These are phyloP conservation scores for Canavalia gladiata DNA, from an alignment of 306 rosid genomes.

Conservation along the genomic window DNA sequence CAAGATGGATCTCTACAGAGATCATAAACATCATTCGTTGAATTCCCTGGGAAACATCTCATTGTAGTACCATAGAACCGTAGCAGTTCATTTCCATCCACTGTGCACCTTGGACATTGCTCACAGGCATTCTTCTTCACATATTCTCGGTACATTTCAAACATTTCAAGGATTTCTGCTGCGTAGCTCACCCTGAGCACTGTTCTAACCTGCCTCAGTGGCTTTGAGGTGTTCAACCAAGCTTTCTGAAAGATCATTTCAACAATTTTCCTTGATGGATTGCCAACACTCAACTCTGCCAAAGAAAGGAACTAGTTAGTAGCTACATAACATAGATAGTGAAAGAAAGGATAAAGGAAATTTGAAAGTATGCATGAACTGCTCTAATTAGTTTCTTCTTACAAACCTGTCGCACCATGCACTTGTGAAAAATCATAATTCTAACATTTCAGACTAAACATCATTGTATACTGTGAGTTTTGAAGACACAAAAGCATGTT, in stretches of 20 bases:
- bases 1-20: constrained; percentile 63
- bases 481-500: not conserved
- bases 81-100: constrained; percentile 77
- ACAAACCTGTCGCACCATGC: too few relatives aligned
- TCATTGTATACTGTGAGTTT: not conserved
- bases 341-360: constrained; percentile 18
- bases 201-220: constrained; percentile 57
- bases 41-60: constrained; percentile 59
- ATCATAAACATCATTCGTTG: constrained; percentile 52
- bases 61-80: constrained; percentile 68
- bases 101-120: constrained; percentile 55
- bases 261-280: constrained; percentile 76
- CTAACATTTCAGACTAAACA: not conserved
- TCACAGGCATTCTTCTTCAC: constrained; percentile 63
- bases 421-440: too few relatives aligned
- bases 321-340: not conserved
- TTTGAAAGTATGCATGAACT: not conserved
- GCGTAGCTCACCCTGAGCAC: constrained; percentile 67
- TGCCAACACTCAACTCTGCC: constrained; percentile 65
- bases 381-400: not conserved
- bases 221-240: constrained; percentile 59
- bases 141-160: constrained; percentile 74
- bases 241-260: constrained; percentile 78
- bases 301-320: constrained; percentile 24
- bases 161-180: constrained; percentile 55